A percentile compares a stretch with the other conserved stretches of the same genome.
Evolutionary conservation across 495 filamentous ascomycete species (phyloP).

Genomic region (Aspergillus hancockii): DNA sequence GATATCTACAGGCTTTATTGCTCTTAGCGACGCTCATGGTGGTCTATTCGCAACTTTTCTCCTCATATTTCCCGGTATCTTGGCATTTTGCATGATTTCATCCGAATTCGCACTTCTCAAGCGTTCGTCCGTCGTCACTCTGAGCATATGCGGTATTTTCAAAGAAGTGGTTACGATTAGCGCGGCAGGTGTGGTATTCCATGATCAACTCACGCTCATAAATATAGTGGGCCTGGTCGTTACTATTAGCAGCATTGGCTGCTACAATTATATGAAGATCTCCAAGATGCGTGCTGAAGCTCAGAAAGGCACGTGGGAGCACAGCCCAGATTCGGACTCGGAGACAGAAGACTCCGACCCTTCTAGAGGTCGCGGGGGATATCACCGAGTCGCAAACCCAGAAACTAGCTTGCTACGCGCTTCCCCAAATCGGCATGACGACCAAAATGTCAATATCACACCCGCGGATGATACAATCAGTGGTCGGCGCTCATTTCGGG

Average conservation of each 20-base stretch:
- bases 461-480: constrained; percentile 22
- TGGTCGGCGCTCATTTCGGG: constrained; percentile 38
- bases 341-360: constrained; percentile 35
- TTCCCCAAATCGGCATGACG: constrained; percentile 17
- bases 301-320: constrained; percentile 28
- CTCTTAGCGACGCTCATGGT: constrained; percentile 69
- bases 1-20: constrained; percentile 61
- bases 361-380: constrained; percentile 27
- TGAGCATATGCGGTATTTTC: constrained; percentile 97
- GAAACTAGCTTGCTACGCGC: constrained; percentile 27
- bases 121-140: constrained; percentile 92
- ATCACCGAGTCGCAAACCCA: constrained; percentile 28
- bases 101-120: constrained; percentile 95
- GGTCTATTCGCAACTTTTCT: constrained; percentile 54
- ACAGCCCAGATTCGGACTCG: constrained; percentile 31
- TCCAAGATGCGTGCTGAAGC: constrained; percentile 80
- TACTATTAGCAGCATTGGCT: constrained; percentile 80
- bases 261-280: constrained; percentile 96
- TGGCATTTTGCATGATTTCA: constrained; percentile 96
- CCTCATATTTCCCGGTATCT: constrained; percentile 82
- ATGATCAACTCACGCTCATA: constrained; percentile 84
- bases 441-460: constrained; percentile 35
- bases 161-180: constrained; percentile 98
- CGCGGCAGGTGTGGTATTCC: constrained; percentile 84
- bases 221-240: constrained; percentile 87